Evolutionary conservation across 2,329 filamentous ascomycete species (phyloP).

Genomic region (Colletotrichum chlorophyti): DNA sequence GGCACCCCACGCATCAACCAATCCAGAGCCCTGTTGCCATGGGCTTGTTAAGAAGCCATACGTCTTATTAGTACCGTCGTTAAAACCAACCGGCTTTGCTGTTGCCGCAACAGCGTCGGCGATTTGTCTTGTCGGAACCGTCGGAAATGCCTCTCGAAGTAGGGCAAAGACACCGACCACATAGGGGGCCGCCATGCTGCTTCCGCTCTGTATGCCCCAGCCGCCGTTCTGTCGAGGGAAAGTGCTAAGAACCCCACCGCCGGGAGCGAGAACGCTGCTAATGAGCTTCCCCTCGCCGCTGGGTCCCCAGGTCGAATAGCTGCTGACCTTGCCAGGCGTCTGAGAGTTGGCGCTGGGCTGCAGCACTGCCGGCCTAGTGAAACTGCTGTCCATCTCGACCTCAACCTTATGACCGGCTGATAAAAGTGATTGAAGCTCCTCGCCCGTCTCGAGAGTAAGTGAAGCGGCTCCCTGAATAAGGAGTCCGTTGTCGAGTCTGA

Average conservation of each 20-base stretch:
- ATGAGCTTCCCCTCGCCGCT: slow-evolving; percentile 64
- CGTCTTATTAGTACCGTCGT: slow-evolving; percentile 45
- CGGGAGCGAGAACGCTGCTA: slow-evolving; percentile 60
- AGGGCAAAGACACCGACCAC: slow-evolving; percentile 61
- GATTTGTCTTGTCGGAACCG: slow-evolving; percentile 54
- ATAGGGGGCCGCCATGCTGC: slow-evolving; percentile 66
- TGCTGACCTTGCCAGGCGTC: slow-evolving; percentile 58
- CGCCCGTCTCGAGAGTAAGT: not conserved
- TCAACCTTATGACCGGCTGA: not conserved
- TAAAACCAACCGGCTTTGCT: slow-evolving; percentile 55
- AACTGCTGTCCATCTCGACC: not conserved
- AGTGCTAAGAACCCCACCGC: slow-evolving; percentile 64
- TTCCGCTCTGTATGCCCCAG: slow-evolving; percentile 61
- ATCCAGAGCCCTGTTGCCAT: slow-evolving; percentile 67
- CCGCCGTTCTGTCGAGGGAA: slow-evolving; percentile 53
- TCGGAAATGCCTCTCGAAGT: slow-evolving; percentile 56
- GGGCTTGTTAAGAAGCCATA: slow-evolving; percentile 46
- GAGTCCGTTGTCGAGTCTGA: not conserved
- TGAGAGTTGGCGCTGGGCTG: not conserved
- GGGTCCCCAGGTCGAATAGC: slow-evolving; percentile 65
- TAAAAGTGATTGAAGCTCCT: not conserved
- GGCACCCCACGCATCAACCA: slow-evolving; percentile 65
- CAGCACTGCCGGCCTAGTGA: not conserved
- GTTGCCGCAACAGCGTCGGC: slow-evolving; percentile 56
- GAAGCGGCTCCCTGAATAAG: not conserved